phyloP scores from a whole-genome alignment of 164 flowering plant species.

The Tetracentron sinense region DNA sequence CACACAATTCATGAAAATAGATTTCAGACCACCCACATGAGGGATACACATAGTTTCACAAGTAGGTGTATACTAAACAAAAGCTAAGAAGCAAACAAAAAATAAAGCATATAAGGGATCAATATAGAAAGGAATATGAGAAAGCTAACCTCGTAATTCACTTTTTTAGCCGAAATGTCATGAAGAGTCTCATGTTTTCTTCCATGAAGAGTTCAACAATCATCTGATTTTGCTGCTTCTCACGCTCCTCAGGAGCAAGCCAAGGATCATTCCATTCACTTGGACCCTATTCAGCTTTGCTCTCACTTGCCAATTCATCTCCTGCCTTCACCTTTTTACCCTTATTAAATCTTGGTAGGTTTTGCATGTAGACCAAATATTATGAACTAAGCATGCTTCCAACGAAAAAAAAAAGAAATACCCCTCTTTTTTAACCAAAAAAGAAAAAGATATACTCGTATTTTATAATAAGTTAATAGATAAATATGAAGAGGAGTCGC shows the following conservation, averaged over 20 bases:
- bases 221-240: slow-evolving; percentile 42
- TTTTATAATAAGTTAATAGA: too few relatives aligned
- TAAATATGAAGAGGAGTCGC: too few relatives aligned
- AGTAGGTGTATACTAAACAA: too few relatives aligned
- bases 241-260: slow-evolving; percentile 67
- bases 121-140: neutral
- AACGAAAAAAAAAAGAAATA: too few relatives aligned
- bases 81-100: neutral
- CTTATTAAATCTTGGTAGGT: slow-evolving; percentile 72
- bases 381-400: too few relatives aligned
- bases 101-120: neutral
- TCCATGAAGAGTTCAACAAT: slow-evolving; percentile 42
- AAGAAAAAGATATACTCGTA: too few relatives aligned
- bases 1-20: too few relatives aligned
- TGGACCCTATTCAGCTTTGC: slow-evolving; percentile 18
- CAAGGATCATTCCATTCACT: slow-evolving; percentile 34
- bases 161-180: slow-evolving; percentile 57
- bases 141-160: slow-evolving; percentile 55
- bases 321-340: slow-evolving; percentile 68
- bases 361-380: slow-evolving; percentile 37
- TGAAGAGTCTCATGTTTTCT: slow-evolving; percentile 25
- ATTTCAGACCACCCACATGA: too few relatives aligned
- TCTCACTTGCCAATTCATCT: slow-evolving; percentile 22
- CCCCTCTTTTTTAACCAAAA: too few relatives aligned
- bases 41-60: too few relatives aligned